phyloP scores from a whole-genome alignment of 176 grass and related monocot species.

The Phoenix dactylifera region DNA sequence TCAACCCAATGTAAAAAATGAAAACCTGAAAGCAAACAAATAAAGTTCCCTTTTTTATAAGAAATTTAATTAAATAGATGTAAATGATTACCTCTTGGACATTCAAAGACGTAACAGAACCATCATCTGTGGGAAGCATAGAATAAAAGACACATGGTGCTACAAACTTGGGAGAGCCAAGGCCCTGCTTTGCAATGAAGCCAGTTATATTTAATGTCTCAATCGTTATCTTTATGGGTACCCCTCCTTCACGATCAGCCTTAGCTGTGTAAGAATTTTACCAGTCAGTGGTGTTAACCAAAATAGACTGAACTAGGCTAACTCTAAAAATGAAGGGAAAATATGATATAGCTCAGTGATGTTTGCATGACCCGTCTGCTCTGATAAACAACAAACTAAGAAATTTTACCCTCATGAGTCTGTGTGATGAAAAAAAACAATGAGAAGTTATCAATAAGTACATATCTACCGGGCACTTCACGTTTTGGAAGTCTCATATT shows the following conservation, averaged over 20 bases:
- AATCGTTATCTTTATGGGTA: constrained; percentile 54
- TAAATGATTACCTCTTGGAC: too few species aligned
- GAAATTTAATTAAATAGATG: background rate
- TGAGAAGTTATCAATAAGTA: constrained; percentile 11
- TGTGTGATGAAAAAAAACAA: background rate
- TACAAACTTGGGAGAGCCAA: constrained; percentile 34
- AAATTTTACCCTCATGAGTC: background rate
- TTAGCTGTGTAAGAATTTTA: constrained; percentile 49
- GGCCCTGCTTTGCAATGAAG: constrained; percentile 30
- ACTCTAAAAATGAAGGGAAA: too few species aligned
- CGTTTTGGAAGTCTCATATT: constrained; percentile 21
- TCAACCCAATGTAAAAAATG: background rate
- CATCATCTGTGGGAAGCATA: background rate
- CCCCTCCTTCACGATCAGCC: constrained; percentile 56
- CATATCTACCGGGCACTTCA: constrained; percentile 75
- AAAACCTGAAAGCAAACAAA: background rate
- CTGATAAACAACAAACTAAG: background rate
- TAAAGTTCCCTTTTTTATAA: background rate
- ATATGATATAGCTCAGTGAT: too few species aligned
- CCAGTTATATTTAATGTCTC: constrained; percentile 32
- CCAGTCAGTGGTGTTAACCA: constrained; percentile 2
- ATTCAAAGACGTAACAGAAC: too few species aligned
- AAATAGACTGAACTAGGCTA: too few species aligned
- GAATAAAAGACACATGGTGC: constrained; percentile 42
- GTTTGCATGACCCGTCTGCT: background rate